Conservation (phyloP, 228 moss, liverwort and hornwort genomes). For the Sphagnum fallax region DNA sequence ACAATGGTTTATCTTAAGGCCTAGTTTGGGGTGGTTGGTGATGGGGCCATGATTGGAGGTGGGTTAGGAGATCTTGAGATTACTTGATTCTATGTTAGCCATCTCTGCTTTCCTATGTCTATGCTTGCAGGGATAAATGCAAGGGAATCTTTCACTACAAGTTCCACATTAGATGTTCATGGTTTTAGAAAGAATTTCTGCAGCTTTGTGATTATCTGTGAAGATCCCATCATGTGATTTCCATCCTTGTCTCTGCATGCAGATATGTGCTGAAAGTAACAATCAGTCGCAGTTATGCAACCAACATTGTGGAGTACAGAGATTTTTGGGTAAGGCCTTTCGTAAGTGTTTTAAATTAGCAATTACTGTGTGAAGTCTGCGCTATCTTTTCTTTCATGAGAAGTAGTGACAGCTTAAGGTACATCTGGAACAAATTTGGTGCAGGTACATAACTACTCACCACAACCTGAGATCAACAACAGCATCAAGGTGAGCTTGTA, state of each 20-base stretch:
- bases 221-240: too few relatives aligned
- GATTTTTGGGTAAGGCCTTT: conserved; percentile 81
- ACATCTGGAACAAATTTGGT: too few relatives aligned
- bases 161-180: too few relatives aligned
- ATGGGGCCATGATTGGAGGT: not conserved
- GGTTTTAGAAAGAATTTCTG: too few relatives aligned
- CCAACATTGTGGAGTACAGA: conserved; percentile 94
- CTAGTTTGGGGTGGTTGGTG: not conserved
- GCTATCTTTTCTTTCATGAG: not conserved
- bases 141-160: too few relatives aligned
- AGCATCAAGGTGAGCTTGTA: conserved; percentile 68
- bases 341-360: not conserved
- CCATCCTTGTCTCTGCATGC: not conserved
- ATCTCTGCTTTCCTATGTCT: too few relatives aligned
- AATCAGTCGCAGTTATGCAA: conserved; percentile 97
- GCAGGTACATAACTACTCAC: conserved; percentile 79
- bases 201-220: too few relatives aligned
- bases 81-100: too few relatives aligned
- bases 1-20: not conserved
- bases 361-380: not conserved
- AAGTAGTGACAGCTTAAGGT: too few relatives aligned
- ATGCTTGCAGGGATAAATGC: too few relatives aligned
- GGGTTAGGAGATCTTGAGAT: not conserved
- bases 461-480: conserved; percentile 87
- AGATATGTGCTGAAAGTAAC: conserved; percentile 98